A percentile compares a stretch with the other conserved stretches of the same genome.
Evolutionary conservation across 2,329 filamentous ascomycete genomes (phyloP).

Genomic region (Cladosporium velox): DNA sequence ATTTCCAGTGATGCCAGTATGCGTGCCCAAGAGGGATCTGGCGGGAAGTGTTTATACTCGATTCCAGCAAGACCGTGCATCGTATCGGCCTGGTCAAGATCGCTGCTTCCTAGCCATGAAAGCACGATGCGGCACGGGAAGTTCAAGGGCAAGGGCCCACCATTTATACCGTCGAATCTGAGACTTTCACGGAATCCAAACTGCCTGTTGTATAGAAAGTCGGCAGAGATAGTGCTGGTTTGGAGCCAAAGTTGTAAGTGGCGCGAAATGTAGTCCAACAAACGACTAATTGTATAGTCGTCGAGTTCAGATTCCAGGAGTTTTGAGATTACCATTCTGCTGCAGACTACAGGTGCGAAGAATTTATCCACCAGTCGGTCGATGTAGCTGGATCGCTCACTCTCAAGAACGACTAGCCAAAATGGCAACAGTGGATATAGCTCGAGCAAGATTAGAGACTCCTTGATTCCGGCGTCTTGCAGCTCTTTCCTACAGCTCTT

Average conservation of each 20-base stretch:
- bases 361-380: neutral
- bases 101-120: neutral
- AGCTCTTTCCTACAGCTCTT: neutral
- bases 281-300: neutral
- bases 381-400: neutral
- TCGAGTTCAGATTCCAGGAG: neutral
- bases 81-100: neutral
- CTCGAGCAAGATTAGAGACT: rapidly evolving
- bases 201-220: neutral
- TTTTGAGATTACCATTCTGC: neutral
- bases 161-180: neutral
- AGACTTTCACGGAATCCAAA: neutral
- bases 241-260: neutral
- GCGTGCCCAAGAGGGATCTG: too few relatives aligned
- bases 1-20: too few relatives aligned
- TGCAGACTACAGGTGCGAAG: neutral
- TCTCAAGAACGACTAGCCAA: neutral
- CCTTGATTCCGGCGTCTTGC: neutral
- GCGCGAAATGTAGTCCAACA: neutral
- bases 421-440: neutral
- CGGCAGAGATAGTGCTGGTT: neutral
- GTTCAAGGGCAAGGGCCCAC: neutral
- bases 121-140: neutral
- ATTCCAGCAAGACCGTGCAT: neutral
- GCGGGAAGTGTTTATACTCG: too few relatives aligned